Conservation (phyloP, 2,329 filamentous ascomycete species). For the Keithomyces neogunnii region DNA sequence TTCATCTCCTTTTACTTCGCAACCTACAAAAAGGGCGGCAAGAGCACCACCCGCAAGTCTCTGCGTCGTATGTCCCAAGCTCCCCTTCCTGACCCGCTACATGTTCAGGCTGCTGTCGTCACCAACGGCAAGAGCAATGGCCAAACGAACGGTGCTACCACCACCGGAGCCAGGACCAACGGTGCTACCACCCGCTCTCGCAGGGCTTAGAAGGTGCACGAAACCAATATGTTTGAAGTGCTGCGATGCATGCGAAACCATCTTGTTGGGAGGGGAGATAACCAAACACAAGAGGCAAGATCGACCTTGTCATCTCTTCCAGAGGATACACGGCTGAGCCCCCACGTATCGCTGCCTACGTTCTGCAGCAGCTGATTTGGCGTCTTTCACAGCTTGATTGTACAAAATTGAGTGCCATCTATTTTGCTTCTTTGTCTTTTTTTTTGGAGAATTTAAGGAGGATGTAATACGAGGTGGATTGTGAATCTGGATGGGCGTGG, state of each 20-base stretch:
- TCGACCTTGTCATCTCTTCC: background rate
- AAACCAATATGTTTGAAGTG: background rate
- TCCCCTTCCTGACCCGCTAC: slow-evolving; percentile 73
- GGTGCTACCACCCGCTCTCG: slow-evolving; percentile 57
- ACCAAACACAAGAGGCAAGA: background rate
- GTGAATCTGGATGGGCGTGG: background rate
- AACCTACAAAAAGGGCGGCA: slow-evolving; percentile 85
- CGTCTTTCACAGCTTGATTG: background rate
- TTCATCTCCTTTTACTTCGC: slow-evolving; percentile 99
- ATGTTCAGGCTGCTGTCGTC: slow-evolving; percentile 50
- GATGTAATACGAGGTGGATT: slow-evolving; percentile 1
- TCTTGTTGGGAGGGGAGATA: background rate
- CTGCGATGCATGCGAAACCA: background rate
- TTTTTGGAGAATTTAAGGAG: slow-evolving; percentile 2
- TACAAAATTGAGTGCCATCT: slow-evolving; percentile 5
- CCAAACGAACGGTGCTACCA: slow-evolving; percentile 43
- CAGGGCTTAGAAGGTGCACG: slow-evolving; percentile 43
- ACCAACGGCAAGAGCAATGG: slow-evolving; percentile 38
- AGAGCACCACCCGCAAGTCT: slow-evolving; percentile 74
- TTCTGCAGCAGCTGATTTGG: background rate
- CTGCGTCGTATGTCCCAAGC: slow-evolving; percentile 58
- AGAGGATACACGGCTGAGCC: background rate
- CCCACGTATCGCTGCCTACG: background rate
- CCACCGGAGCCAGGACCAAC: slow-evolving; percentile 48
- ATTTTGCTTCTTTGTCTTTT: background rate